Conservation (phyloP, 805 yeast species). For the Sugiyamaella boreocaroliniensis region DNA sequence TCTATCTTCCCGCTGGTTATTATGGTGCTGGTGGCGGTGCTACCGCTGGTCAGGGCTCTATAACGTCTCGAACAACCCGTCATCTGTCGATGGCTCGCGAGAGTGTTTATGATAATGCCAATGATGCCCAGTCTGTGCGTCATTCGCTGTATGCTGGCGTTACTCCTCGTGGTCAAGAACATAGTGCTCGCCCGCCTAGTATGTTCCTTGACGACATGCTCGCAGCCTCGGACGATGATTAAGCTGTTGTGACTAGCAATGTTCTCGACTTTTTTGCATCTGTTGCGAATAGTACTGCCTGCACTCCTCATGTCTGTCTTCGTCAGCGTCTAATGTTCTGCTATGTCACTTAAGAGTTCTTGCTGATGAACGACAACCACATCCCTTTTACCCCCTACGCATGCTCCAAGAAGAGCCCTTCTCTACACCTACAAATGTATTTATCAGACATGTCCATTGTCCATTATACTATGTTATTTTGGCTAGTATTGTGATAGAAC, state of each 20-base stretch:
- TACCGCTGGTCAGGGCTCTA: slow-evolving; percentile 13
- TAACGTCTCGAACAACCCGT: slow-evolving; percentile 19
- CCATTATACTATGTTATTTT: not conserved
- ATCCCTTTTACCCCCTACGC: not conserved
- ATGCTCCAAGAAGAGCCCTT: not conserved
- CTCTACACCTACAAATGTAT: not conserved
- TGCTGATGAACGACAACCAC: too few species aligned
- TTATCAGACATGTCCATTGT: not conserved
- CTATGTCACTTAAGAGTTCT: too few species aligned
- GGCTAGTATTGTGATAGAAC: not conserved
- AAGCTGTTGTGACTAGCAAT: slow-evolving; percentile 1
- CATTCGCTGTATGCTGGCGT: slow-evolving; percentile 7
- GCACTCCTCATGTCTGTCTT: not conserved
- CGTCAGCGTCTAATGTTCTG: too few species aligned
- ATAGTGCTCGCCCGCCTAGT: slow-evolving; percentile 30
- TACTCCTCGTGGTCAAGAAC: slow-evolving; percentile 3
- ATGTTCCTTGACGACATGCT: slow-evolving; percentile 33
- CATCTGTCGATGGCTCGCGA: slow-evolving; percentile 17
- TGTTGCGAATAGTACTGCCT: too few species aligned
- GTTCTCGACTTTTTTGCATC: too few species aligned
- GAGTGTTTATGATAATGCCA: slow-evolving; percentile 10
- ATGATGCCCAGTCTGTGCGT: slow-evolving; percentile 5
- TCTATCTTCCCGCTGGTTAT: slow-evolving; percentile 26
- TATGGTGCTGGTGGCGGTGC: slow-evolving; percentile 20
- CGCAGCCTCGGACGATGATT: slow-evolving; percentile 18